Evolutionary conservation across 306 rosid species (phyloP), one percentile per base, ranked within the genome.

Genomic region (Malus orientalis): DNA sequence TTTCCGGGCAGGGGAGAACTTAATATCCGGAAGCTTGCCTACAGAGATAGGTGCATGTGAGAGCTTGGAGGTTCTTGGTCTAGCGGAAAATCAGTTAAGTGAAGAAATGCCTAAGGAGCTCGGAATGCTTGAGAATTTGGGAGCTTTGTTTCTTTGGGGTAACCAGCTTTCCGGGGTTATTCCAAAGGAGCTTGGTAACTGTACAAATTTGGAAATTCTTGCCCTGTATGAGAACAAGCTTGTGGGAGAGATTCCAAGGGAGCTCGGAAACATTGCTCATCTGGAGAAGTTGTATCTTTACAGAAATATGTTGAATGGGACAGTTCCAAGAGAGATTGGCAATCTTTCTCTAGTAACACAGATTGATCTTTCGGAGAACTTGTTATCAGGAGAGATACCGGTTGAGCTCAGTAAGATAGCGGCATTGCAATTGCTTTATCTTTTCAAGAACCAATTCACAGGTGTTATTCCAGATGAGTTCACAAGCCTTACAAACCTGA

Each of bases 341-440:
- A 93, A 93, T 81, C 95, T 93, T 80, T 89, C 97, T 75, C 78
- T 57, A 18, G 91, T 83, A 61, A 10, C 38, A 14, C 76, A 84
- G 79, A 80, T 93, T 79, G 98, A 93, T 86, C 75, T 93, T 77
- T 91, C 98, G 10, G 97, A 93, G 66, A 93, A 93, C 64, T 57
- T 65, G 27, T 79, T 93, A 79, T 73, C 64, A 2, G 97, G 98
- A 64, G 84, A 81, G 22, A 86, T 93, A 33, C 95, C 96, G 38
- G 55, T 80, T 16, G 98, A 93, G 86, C 75, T 93, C 65, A 79
- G 95, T 62, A 84, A 81, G 70, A 86, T 93, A 54, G 78, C 70
- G 4, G 93, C 85, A 51, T 71, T 93, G 64, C 71, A 22, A 30
- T 79, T 93, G 85, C 89, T 91, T 20, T 85, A 89, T 80, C 95